Conservation (phyloP, 257 asterid genomes). For the Datura wrightii region DNA sequence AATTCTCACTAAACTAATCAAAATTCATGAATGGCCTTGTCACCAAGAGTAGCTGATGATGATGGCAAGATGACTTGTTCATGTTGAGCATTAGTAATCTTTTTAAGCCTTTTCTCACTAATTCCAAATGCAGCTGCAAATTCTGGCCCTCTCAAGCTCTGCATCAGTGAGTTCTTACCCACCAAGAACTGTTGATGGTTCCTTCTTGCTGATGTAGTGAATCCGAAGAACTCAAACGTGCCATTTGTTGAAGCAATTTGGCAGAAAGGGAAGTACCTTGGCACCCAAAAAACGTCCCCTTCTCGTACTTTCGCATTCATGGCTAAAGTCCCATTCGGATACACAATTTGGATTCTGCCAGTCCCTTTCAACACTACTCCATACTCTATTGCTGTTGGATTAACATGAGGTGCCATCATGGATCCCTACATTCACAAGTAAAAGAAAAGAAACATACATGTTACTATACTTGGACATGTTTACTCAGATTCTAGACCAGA, state of each 20-base stretch:
- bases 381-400: slow-evolving; percentile 74
- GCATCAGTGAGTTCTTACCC: slow-evolving; percentile 64
- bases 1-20: neutral
- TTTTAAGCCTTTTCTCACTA: slow-evolving; percentile 51
- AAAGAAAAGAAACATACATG: neutral
- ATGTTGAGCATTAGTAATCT: slow-evolving; percentile 53
- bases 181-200: slow-evolving; percentile 81
- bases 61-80: slow-evolving; percentile 65
- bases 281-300: slow-evolving; percentile 82
- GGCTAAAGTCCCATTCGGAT: slow-evolving; percentile 77
- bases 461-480: neutral
- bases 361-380: slow-evolving; percentile 70
- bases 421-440: slow-evolving; percentile 60
- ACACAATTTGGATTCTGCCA: slow-evolving; percentile 67
- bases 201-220: slow-evolving; percentile 69
- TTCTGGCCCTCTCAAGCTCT: slow-evolving; percentile 62
- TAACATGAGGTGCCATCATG: slow-evolving; percentile 94
- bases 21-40: slow-evolving; percentile 30
- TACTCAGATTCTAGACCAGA: neutral
- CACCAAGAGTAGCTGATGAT: slow-evolving; percentile 52
- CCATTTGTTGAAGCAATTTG: slow-evolving; percentile 79
- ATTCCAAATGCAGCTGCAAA: slow-evolving; percentile 75
- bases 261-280: slow-evolving; percentile 82
- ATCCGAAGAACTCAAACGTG: slow-evolving; percentile 87
- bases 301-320: slow-evolving; percentile 70